Percentiles rank a stretch among this genome's conserved stretches.
These are phyloP conservation scores for Monosporozyma solicola DNA, from an alignment of 805 yeast species.

Conservation along the genomic window DNA sequence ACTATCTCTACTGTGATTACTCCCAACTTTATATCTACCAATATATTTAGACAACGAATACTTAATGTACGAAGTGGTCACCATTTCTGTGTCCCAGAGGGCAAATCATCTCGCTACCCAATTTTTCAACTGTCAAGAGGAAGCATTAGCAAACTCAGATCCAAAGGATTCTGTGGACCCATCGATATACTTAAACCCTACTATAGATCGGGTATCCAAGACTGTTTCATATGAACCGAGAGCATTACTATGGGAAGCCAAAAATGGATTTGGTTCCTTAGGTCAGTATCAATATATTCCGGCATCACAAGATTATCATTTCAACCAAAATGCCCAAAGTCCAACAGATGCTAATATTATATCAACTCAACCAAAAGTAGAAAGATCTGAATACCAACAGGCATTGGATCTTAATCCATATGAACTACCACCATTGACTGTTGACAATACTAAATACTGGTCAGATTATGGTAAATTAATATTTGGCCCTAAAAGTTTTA, in stretches of 20 bases:
- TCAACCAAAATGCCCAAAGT: neutral
- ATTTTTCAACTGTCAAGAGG: slow-evolving; percentile 74
- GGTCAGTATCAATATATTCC: slow-evolving; percentile 43
- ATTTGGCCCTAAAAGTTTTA: slow-evolving; percentile 51
- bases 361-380: slow-evolving; percentile 31
- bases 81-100: slow-evolving; percentile 58
- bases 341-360: slow-evolving; percentile 8
- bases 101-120: slow-evolving; percentile 75
- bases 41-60: neutral
- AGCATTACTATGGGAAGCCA: slow-evolving; percentile 69
- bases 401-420: slow-evolving; percentile 44
- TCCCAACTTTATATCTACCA: neutral
- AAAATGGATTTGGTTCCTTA: slow-evolving; percentile 68
- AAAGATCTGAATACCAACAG: slow-evolving; percentile 52
- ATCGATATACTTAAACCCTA: slow-evolving; percentile 38
- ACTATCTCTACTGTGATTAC: neutral
- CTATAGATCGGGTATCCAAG: slow-evolving; percentile 31
- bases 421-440: slow-evolving; percentile 29
- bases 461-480: slow-evolving; percentile 66
- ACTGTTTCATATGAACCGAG: slow-evolving; percentile 71
- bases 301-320: slow-evolving; percentile 13
- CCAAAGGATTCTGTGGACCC: slow-evolving; percentile 30
- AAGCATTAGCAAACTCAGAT: slow-evolving; percentile 38
- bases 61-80: slow-evolving; percentile 65
- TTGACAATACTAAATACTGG: slow-evolving; percentile 55